Conservation (phyloP, 768 basidiomycete genomes). For the Phaffia tasmanica region DNA sequence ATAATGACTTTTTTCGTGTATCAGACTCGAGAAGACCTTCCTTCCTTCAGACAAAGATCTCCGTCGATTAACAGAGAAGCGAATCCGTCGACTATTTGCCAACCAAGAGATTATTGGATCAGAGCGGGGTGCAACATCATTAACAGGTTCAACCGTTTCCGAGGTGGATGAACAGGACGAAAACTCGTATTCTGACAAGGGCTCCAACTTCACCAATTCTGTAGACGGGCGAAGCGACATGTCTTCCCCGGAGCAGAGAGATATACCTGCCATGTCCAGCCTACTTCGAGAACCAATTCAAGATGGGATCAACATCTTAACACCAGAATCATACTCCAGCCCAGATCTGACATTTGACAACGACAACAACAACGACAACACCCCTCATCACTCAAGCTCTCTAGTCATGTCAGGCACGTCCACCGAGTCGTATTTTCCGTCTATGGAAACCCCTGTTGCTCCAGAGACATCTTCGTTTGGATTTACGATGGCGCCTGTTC, state of each 20-base stretch:
- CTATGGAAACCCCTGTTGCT: neutral
- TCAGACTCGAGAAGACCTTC: conserved; percentile 42
- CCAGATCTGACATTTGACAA: neutral
- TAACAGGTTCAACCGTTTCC: conserved; percentile 34
- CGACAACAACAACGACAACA: neutral
- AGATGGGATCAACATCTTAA: too few species aligned
- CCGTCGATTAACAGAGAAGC: conserved; percentile 38
- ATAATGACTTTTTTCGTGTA: conserved; percentile 58
- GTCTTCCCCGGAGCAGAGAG: neutral
- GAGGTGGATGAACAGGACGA: conserved; percentile 34
- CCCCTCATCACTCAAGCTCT: neutral
- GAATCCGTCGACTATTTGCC: conserved; percentile 36
- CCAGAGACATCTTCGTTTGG: neutral
- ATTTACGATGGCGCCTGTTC: neutral
- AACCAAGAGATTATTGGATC: conserved; percentile 34
- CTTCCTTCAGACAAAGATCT: conserved; percentile 47
- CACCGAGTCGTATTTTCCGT: neutral
- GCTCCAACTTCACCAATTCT: conserved; percentile 12
- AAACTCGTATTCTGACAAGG: conserved; percentile 4
- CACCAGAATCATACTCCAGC: neutral
- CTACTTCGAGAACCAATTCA: conserved; percentile 1
- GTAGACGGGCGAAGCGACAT: neutral
- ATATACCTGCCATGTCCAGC: neutral
- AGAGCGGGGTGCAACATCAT: conserved; percentile 29
- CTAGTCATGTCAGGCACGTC: neutral